Evolutionary conservation across 331 rosid genomes (phyloP).

Genomic region (Quercus lobata): DNA sequence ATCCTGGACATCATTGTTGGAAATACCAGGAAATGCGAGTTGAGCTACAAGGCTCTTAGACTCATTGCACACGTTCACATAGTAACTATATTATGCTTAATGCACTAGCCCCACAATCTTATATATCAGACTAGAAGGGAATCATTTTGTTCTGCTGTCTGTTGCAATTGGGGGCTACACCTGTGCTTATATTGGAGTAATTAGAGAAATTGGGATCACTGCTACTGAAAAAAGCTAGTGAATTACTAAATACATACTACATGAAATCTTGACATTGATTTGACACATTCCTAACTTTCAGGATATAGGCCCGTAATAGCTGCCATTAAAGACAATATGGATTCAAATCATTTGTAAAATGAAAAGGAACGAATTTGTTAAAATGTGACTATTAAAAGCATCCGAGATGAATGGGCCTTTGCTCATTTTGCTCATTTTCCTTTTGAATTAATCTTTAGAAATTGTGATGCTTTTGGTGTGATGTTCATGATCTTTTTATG

Average conservation of each 20-base stretch:
- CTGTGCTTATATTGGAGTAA: neutral
- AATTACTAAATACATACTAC: neutral
- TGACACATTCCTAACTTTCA: neutral
- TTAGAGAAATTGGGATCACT: neutral
- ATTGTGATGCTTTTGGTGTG: constrained; percentile 1
- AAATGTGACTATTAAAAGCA: neutral
- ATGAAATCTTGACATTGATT: neutral
- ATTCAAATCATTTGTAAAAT: neutral
- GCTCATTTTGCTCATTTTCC: neutral
- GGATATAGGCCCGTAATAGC: neutral
- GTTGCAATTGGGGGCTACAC: neutral
- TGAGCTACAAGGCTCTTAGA: too few relatives aligned
- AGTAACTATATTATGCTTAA: neutral
- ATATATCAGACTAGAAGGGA: neutral
- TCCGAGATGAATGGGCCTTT: neutral
- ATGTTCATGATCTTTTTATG: neutral
- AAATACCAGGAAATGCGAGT: too few relatives aligned
- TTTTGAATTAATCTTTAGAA: neutral
- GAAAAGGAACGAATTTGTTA: neutral
- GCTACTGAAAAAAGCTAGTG: too few relatives aligned
- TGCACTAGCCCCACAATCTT: too few relatives aligned
- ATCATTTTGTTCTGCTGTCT: neutral
- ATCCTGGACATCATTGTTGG: too few relatives aligned
- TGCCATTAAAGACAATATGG: neutral
- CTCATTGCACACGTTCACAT: too few relatives aligned